A percentile compares a stretch with the other conserved stretches of the same genome.
These are phyloP conservation scores for Rhizophora apiculata DNA, from an alignment of 345 rosid genomes.

Conservation along the genomic window DNA sequence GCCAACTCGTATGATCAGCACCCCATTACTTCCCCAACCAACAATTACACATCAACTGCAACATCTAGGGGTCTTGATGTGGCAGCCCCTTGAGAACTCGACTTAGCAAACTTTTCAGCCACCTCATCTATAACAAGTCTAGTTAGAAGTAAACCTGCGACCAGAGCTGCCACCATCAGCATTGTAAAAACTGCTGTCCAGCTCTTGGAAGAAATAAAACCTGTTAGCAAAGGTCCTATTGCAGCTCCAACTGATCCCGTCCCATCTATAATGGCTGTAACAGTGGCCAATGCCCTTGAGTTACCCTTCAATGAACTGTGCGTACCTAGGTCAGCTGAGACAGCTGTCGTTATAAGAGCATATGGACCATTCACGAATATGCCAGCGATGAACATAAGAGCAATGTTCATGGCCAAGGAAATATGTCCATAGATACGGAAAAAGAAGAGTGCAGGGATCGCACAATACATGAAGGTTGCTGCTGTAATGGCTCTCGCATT, in stretches of 20 bases:
- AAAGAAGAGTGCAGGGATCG: conserved; percentile 83
- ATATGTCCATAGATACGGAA: conserved; percentile 78
- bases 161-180: conserved; percentile 86
- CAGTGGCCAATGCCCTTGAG: conserved; percentile 89
- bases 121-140: conserved; percentile 80
- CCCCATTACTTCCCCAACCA: neutral
- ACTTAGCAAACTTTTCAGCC: conserved; percentile 56
- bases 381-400: conserved; percentile 76
- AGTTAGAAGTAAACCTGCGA: conserved; percentile 74
- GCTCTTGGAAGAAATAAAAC: conserved; percentile 80
- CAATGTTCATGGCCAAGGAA: conserved; percentile 57
- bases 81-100: conserved; percentile 29
- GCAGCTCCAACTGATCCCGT: conserved; percentile 99
- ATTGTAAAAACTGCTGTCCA: conserved; percentile 87
- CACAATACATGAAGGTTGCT: conserved; percentile 85
- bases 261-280: conserved; percentile 96
- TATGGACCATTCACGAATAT: conserved; percentile 92
- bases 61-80: conserved; percentile 21
- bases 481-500: conserved; percentile 91
- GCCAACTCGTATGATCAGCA: conserved; percentile 1
- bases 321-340: conserved; percentile 94
- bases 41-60: conserved; percentile 24
- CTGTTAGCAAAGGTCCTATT: conserved; percentile 83
- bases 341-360: conserved; percentile 94
- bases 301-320: conserved; percentile 83